Percentiles rank a stretch among this genome's conserved stretches.
These are phyloP conservation scores for Picochlorum sp. DNA, from an alignment of 139 green algal species.

Conservation along the genomic window DNA sequence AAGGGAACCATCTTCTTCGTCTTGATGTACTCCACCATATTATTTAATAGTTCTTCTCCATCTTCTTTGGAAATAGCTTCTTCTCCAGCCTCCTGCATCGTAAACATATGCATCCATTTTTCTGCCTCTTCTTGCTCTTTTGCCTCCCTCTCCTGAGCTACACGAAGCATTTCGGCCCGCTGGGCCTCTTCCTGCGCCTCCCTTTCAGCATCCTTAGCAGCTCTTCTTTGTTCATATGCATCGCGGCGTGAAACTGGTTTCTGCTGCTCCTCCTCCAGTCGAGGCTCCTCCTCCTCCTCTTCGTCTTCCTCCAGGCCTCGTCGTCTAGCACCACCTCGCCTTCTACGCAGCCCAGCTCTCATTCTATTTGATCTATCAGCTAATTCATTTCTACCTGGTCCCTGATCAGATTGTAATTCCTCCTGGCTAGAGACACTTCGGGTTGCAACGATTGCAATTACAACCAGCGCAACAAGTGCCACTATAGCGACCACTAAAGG, in stretches of 20 bases:
- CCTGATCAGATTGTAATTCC: no score
- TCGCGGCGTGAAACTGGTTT: slow-evolving; percentile 7
- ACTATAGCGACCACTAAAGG: no score
- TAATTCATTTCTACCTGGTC: neutral
- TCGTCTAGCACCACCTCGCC: slow-evolving; percentile 2
- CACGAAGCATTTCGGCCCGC: slow-evolving; percentile 55
- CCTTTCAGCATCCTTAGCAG: slow-evolving; percentile 45
- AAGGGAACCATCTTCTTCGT: slow-evolving; percentile 74
- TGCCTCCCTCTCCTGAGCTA: slow-evolving; percentile 42
- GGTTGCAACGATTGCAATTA: no score
- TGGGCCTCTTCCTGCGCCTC: slow-evolving; percentile 58
- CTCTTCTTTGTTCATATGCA: slow-evolving; percentile 50
- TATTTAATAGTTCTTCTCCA: slow-evolving; percentile 35
- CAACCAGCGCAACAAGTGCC: no score
- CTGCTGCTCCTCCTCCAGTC: neutral
- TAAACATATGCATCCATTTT: slow-evolving; percentile 73
- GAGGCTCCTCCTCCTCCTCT: slow-evolving; percentile 3
- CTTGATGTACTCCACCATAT: slow-evolving; percentile 65
- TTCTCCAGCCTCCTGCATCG: slow-evolving; percentile 53
- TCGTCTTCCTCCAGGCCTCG: neutral
- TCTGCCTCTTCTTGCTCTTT: slow-evolving; percentile 63
- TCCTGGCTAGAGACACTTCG: no score
- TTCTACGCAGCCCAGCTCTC: slow-evolving; percentile 10
- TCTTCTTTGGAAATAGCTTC: slow-evolving; percentile 34
- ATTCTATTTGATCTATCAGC: slow-evolving; percentile 7